These are phyloP conservation scores for Xylaria scruposa DNA, from an alignment of 495 filamentous ascomycete species.

Conservation along the genomic window DNA sequence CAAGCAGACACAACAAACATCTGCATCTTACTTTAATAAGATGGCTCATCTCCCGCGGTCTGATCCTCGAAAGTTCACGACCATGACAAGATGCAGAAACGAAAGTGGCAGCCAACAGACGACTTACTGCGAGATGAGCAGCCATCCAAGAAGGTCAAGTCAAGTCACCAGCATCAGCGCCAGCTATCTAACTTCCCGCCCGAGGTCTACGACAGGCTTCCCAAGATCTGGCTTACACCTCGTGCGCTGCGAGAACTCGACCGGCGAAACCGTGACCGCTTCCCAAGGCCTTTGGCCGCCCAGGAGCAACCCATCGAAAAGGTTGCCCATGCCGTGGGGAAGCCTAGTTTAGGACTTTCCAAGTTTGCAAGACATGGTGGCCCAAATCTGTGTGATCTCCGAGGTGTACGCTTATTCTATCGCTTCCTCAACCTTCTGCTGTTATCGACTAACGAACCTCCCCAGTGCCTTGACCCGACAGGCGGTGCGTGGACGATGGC, in stretches of 20 bases:
- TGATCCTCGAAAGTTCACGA: too few relatives aligned
- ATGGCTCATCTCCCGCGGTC: too few relatives aligned
- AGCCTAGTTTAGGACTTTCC: neutral
- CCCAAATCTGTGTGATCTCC: neutral
- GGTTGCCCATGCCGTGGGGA: neutral
- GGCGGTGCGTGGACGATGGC: neutral
- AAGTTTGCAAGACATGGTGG: neutral
- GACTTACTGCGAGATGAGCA: neutral
- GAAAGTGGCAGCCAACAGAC: neutral
- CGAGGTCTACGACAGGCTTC: neutral
- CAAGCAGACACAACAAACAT: too few relatives aligned
- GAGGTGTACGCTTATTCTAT: neutral
- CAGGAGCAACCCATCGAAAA: neutral
- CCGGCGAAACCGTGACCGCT: neutral
- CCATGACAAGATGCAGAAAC: too few relatives aligned
- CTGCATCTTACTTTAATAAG: too few relatives aligned
- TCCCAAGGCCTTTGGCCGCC: neutral
- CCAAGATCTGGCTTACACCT: neutral
- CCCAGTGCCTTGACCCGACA: neutral
- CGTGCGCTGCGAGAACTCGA: neutral
- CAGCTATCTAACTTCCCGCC: neutral
- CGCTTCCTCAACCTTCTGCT: too few relatives aligned
- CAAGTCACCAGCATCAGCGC: neutral
- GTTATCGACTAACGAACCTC: too few relatives aligned
- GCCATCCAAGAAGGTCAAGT: neutral